A percentile compares a stretch with the other conserved stretches of the same genome.
These are phyloP conservation scores for Hygrophorus pudorinus DNA, from an alignment of 768 basidiomycete species.

Conservation along the genomic window DNA sequence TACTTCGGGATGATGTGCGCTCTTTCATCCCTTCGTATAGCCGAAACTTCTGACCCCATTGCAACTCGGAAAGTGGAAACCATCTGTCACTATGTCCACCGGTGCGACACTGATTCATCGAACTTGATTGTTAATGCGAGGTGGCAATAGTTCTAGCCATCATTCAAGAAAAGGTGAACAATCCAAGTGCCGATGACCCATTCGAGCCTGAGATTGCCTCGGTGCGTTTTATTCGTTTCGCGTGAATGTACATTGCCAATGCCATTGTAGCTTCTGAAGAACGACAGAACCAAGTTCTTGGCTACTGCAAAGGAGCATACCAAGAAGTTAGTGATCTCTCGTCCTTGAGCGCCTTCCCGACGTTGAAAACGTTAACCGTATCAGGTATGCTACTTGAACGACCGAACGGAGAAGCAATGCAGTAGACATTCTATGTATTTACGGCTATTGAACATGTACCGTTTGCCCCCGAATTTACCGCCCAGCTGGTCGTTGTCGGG, in stretches of 20 bases:
- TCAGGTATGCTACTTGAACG: too few species aligned
- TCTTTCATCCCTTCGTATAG: neutral
- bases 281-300: constrained; percentile 64
- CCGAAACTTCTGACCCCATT: neutral
- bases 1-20: constrained; percentile 74
- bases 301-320: constrained; percentile 76
- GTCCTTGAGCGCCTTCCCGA: neutral
- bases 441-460: too few species aligned
- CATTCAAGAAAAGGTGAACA: constrained; percentile 80
- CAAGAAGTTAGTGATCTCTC: constrained; percentile 50
- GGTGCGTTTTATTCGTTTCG: constrained; percentile 28
- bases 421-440: too few species aligned
- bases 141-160: constrained; percentile 49
- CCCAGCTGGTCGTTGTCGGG: neutral
- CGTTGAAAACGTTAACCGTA: too few species aligned
- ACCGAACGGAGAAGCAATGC: too few species aligned
- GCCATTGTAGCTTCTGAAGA: constrained; percentile 53
- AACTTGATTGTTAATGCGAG: too few species aligned
- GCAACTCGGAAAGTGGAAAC: constrained; percentile 60
- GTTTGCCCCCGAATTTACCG: too few species aligned
- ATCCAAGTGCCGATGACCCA: constrained; percentile 81
- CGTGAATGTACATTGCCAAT: constrained; percentile 1
- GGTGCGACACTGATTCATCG: constrained; percentile 28
- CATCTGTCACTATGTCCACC: constrained; percentile 61
- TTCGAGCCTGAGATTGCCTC: constrained; percentile 84